Evolutionary conservation across 768 basidiomycete genomes (phyloP).

Genomic region (Lactarius deliciosus): DNA sequence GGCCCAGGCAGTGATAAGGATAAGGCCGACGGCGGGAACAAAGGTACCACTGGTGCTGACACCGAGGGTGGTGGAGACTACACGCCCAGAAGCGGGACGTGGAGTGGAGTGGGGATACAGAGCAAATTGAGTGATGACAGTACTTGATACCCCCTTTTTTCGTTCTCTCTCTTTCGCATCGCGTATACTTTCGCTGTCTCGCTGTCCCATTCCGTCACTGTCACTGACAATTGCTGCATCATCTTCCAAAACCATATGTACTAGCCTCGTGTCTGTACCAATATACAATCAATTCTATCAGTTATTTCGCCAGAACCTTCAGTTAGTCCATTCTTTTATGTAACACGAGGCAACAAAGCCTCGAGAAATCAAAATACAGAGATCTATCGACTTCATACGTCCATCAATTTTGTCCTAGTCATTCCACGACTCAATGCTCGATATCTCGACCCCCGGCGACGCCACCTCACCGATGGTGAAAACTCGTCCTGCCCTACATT

Average conservation of each 20-base stretch:
- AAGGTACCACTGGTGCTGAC: background rate
- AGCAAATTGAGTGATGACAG: conserved; percentile 8
- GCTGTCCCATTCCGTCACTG: background rate
- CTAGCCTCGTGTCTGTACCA: background rate
- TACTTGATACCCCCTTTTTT: background rate
- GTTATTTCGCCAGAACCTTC: too few relatives aligned
- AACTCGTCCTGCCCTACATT: conserved; percentile 41
- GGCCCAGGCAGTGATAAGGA: background rate
- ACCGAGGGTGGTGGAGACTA: background rate
- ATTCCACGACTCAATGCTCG: conserved; percentile 66
- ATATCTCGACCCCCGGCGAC: conserved; percentile 76
- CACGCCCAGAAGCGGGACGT: conserved; percentile 1
- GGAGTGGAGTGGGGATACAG: conserved; percentile 22
- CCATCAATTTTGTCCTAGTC: conserved; percentile 15
- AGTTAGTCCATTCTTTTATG: too few relatives aligned
- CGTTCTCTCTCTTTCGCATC: background rate
- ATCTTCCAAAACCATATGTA: background rate
- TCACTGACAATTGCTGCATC: background rate
- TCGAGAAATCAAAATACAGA: background rate
- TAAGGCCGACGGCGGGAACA: background rate
- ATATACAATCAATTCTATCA: background rate
- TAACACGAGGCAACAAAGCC: background rate
- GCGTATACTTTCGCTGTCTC: background rate
- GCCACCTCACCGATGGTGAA: conserved; percentile 66
- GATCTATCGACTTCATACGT: background rate